Evolutionary conservation across 345 rosid species (phyloP).

Genomic region (Pistacia integerrima): DNA sequence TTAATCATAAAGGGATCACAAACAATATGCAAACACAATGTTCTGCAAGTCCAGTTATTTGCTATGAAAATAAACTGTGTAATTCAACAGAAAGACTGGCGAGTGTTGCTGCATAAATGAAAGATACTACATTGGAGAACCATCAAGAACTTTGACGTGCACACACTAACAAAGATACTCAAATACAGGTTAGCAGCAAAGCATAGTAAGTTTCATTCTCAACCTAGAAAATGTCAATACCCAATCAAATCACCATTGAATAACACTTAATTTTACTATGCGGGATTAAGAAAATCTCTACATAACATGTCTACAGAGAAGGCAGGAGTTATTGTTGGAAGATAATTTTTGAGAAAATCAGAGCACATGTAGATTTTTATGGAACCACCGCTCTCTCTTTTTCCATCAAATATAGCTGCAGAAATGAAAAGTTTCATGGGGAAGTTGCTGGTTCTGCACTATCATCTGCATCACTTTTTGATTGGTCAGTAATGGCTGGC

Average conservation of each 20-base stretch:
- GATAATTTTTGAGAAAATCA: background rate
- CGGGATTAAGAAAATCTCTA: background rate
- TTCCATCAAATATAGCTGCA: background rate
- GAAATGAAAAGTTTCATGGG: background rate
- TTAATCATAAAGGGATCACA: background rate
- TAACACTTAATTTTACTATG: background rate
- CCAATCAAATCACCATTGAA: background rate
- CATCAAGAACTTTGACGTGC: background rate
- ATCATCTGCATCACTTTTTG: slow-evolving; percentile 14
- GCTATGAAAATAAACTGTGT: too few species aligned
- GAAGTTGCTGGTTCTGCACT: slow-evolving; percentile 4
- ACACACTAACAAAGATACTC: background rate
- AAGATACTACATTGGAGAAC: background rate
- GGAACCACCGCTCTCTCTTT: too few species aligned
- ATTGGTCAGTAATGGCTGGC: slow-evolving; percentile 23
- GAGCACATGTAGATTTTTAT: background rate
- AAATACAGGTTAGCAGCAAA: background rate
- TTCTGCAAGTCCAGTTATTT: background rate
- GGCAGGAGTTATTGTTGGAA: background rate
- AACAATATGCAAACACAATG: background rate
- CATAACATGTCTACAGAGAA: background rate
- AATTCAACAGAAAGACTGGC: background rate
- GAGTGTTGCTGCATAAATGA: background rate
- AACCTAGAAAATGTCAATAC: background rate
- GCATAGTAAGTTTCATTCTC: background rate